Evolutionary conservation across 352 stramenopile species (phyloP).

Genomic region (Phytophthora podocarpi): DNA sequence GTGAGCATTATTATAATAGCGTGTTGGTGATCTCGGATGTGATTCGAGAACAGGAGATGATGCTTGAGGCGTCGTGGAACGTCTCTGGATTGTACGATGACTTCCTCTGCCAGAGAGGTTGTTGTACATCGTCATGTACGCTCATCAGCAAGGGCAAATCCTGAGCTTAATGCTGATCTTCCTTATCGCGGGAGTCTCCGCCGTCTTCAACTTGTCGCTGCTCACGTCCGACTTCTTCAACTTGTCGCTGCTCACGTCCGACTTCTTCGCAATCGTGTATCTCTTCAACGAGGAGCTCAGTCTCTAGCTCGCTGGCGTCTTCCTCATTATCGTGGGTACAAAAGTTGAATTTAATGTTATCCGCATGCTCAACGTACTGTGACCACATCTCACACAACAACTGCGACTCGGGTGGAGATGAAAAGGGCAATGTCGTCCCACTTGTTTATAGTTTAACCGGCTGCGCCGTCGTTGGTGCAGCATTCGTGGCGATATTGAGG

Average conservation of each 20-base stretch:
- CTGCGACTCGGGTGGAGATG: too few relatives aligned
- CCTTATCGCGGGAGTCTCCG: constrained; percentile 89
- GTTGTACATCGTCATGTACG: too few relatives aligned
- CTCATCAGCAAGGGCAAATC: too few relatives aligned
- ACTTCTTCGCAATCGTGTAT: constrained; percentile 95
- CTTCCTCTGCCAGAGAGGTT: constrained; percentile 86
- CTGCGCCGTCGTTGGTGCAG: too few relatives aligned
- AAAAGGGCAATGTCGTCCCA: too few relatives aligned
- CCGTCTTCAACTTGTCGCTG: constrained; percentile 96
- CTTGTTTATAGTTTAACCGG: too few relatives aligned
- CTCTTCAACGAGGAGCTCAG: constrained; percentile 82
- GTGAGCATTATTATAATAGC: too few relatives aligned
- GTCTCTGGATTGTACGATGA: constrained; percentile 86
- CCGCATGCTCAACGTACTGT: too few relatives aligned
- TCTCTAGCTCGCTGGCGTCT: constrained; percentile 91
- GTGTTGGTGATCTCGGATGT: constrained; percentile 90
- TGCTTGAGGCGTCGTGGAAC: constrained; percentile 35
- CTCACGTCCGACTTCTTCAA: constrained; percentile 98
- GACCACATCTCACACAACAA: too few relatives aligned
- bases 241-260: constrained; percentile 95
- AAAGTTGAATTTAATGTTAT: too few relatives aligned
- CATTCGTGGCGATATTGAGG: too few relatives aligned
- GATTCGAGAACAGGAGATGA: constrained; percentile 41
- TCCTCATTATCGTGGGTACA: constrained; percentile 78
- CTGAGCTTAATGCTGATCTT: constrained; percentile 64